phyloP scores from a whole-genome alignment of 2,329 filamentous ascomycete species.

The Chaetothyriales sp. region DNA sequence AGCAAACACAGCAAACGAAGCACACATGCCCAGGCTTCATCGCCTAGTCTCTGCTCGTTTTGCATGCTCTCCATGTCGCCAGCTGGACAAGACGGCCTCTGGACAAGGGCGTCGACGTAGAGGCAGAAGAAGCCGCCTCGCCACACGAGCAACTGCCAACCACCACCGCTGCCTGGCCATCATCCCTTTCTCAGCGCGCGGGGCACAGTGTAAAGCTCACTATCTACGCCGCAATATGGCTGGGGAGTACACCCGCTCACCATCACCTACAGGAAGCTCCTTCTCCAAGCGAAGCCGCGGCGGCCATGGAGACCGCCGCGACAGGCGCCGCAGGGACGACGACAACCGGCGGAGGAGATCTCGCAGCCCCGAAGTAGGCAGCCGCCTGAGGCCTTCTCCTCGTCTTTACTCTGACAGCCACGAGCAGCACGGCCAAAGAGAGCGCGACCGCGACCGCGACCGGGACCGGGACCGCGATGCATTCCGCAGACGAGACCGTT shows the following conservation, averaged over 20 bases:
- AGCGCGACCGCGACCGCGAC: conserved; percentile 18
- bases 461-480: conserved; percentile 44
- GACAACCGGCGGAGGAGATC: conserved; percentile 28
- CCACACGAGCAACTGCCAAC: background rate
- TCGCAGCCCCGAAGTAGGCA: conserved; percentile 35
- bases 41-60: too few species aligned
- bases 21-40: too few species aligned
- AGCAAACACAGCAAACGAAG: too few species aligned
- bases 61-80: background rate
- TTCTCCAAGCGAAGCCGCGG: conserved; percentile 50
- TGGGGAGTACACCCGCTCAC: conserved; percentile 62
- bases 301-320: conserved; percentile 41
- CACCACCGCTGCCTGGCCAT: background rate
- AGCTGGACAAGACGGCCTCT: background rate
- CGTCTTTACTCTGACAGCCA: conserved; percentile 6
- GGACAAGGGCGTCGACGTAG: background rate
- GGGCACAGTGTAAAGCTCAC: conserved; percentile 32
- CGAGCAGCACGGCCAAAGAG: conserved; percentile 38
- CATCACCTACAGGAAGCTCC: conserved; percentile 83
- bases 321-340: conserved; percentile 40
- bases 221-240: conserved; percentile 37
- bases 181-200: conserved; percentile 12
- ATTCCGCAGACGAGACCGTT: conserved; percentile 56
- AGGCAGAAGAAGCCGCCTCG: background rate
- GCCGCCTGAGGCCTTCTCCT: background rate